Evolutionary conservation across 495 filamentous ascomycete species (phyloP).

Genomic region (Bathelium albidoporum): DNA sequence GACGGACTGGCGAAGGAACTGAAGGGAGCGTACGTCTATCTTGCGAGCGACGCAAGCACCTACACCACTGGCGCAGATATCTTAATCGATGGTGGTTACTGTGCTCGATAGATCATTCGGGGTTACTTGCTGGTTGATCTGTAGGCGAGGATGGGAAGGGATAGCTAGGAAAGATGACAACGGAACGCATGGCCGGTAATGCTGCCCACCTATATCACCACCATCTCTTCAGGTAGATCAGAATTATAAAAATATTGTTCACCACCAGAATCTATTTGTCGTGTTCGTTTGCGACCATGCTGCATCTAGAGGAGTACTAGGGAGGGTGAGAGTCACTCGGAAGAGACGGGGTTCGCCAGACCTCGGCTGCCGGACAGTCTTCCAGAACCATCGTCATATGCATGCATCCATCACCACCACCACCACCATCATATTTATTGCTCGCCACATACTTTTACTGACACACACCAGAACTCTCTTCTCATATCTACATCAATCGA

Average conservation of each 20-base stretch:
- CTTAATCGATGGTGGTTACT: constrained; percentile 49
- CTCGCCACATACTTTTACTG: not conserved
- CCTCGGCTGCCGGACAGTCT: not conserved
- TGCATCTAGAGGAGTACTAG: not conserved
- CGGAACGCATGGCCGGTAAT: not conserved
- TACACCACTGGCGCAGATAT: constrained; percentile 42
- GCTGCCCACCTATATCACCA: not conserved
- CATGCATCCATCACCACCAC: not conserved
- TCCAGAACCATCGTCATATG: not conserved
- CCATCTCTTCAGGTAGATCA: not conserved
- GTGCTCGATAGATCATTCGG: constrained; percentile 19
- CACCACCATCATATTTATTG: not conserved
- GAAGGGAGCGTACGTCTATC: constrained; percentile 74
- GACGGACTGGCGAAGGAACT: constrained; percentile 70
- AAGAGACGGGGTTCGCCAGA: not conserved
- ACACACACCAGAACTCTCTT: not conserved
- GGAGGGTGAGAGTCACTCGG: not conserved
- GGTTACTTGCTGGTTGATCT: not conserved
- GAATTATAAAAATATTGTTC: no score
- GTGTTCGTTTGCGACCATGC: no score
- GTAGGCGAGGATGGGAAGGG: not conserved
- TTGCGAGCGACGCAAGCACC: constrained; percentile 55
- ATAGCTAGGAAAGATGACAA: not conserved
- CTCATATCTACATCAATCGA: not conserved
- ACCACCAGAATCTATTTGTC: no score